These are phyloP conservation scores for Earliella scabrosa DNA, from an alignment of 1,284 basidiomycete species.

Conservation along the genomic window DNA sequence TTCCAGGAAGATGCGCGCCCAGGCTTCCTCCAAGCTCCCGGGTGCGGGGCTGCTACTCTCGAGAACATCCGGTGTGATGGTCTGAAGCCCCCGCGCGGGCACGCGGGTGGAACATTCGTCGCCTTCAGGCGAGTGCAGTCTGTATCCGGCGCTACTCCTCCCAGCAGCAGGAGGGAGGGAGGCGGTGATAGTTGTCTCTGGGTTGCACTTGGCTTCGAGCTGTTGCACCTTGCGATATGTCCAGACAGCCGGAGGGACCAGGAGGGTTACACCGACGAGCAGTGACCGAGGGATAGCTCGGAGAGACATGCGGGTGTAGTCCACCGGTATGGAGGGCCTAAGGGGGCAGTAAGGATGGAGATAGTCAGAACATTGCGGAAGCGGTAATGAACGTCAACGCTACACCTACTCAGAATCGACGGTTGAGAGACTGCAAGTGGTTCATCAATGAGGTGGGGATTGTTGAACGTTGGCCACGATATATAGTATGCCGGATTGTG, in stretches of 20 bases:
- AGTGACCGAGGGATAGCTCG: neutral
- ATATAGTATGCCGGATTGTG: too few relatives aligned
- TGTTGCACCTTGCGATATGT: constrained; percentile 2
- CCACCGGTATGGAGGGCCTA: too few relatives aligned
- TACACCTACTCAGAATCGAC: too few relatives aligned
- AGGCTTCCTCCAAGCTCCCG: constrained; percentile 11
- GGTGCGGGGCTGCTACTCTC: neutral
- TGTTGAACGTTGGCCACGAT: too few relatives aligned
- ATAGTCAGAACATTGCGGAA: too few relatives aligned
- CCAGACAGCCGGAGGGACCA: neutral
- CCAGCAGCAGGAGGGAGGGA: neutral
- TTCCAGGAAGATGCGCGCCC: constrained; percentile 13
- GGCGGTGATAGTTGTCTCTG: constrained; percentile 1
- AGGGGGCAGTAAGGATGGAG: too few relatives aligned
- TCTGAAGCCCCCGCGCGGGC: neutral
- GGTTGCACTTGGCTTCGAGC: constrained; percentile 7
- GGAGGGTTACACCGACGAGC: neutral
- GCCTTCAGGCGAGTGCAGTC: neutral
- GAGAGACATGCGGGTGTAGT: too few relatives aligned
- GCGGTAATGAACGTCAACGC: too few relatives aligned
- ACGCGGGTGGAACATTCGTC: constrained; percentile 12
- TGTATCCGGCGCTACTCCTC: neutral
- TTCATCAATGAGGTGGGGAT: too few relatives aligned
- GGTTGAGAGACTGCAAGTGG: too few relatives aligned
- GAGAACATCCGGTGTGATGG: neutral